phyloP scores from a whole-genome alignment of 2,329 filamentous ascomycete genomes.

The Mycogone perniciosa region DNA sequence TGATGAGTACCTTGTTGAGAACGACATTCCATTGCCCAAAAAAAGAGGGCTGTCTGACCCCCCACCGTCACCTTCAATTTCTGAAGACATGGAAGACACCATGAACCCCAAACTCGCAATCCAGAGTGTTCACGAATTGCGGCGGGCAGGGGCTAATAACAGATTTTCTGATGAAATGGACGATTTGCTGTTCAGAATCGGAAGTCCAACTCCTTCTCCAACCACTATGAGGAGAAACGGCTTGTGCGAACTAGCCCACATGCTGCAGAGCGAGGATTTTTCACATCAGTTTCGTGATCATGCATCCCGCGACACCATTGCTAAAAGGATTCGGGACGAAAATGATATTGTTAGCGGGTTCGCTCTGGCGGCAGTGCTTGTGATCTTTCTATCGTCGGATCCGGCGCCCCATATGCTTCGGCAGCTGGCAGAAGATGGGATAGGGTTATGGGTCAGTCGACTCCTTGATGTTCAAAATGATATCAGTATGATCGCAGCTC shows the following conservation, averaged over 20 bases:
- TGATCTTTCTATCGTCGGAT: slow-evolving; percentile 56
- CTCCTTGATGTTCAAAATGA: slow-evolving; percentile 50
- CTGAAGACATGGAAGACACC: slow-evolving; percentile 32
- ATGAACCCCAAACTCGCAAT: slow-evolving; percentile 45
- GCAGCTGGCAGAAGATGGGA: slow-evolving; percentile 48
- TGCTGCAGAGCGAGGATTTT: slow-evolving; percentile 57
- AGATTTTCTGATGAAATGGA: slow-evolving; percentile 61
- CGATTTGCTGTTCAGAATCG: slow-evolving; percentile 56
- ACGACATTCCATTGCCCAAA: slow-evolving; percentile 18
- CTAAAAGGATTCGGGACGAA: slow-evolving; percentile 54
- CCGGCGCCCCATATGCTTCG: slow-evolving; percentile 53
- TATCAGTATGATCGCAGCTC: slow-evolving; percentile 54
- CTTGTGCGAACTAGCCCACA: slow-evolving; percentile 53
- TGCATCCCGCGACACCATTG: slow-evolving; percentile 62
- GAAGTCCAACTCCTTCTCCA: slow-evolving; percentile 38
- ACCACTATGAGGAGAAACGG: slow-evolving; percentile 51
- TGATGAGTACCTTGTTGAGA: slow-evolving; percentile 5
- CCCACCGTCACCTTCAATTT: slow-evolving; percentile 18
- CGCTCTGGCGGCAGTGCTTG: slow-evolving; percentile 55
- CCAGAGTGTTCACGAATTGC: slow-evolving; percentile 58
- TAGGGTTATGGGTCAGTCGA: slow-evolving; percentile 47
- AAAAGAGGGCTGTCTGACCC: slow-evolving; percentile 19
- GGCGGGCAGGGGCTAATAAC: slow-evolving; percentile 60
- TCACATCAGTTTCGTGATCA: slow-evolving; percentile 67
- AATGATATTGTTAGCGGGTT: slow-evolving; percentile 57